Evolutionary conservation across 2,329 filamentous ascomycete genomes (phyloP).

Genomic region (Ascochyta fabae): DNA sequence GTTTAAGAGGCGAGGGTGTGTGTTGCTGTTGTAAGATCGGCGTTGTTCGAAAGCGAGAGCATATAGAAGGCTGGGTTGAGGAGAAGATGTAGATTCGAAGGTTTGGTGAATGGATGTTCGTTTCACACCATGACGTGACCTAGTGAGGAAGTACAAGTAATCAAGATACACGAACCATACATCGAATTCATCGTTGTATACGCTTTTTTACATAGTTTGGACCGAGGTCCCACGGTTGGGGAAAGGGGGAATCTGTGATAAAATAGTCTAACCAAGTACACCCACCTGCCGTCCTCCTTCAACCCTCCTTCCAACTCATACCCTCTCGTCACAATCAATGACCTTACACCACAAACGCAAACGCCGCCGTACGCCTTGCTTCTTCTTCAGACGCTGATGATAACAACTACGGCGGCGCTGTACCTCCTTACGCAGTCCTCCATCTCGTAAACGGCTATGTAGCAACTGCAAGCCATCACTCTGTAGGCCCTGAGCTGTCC

Average conservation of each 20-base stretch:
- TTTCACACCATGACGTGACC: no score
- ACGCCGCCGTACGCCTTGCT: constrained; percentile 14
- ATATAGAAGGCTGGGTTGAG: no score
- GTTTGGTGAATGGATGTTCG: no score
- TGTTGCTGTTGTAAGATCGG: no score
- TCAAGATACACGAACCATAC: no score
- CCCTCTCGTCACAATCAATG: constrained; percentile 1
- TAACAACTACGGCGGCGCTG: not conserved
- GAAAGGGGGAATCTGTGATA: constrained; percentile 31
- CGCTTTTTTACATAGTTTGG: constrained; percentile 11
- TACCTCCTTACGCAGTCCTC: not conserved
- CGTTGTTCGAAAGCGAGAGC: no score
- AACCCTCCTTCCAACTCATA: not conserved
- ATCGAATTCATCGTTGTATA: no score
- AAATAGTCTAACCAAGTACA: constrained; percentile 24
- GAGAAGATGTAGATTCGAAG: no score
- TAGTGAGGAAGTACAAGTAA: no score
- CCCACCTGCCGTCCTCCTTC: not conserved
- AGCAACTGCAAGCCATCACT: not conserved
- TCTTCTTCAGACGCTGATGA: constrained; percentile 1
- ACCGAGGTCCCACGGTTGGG: not conserved
- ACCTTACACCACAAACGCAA: constrained; percentile 4
- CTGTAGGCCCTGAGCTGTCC: not conserved
- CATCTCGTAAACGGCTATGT: not conserved
- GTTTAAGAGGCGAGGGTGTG: no score